These are phyloP conservation scores for Macrophomina phaseolina DNA, from an alignment of 2,329 filamentous ascomycete species.

Conservation along the genomic window DNA sequence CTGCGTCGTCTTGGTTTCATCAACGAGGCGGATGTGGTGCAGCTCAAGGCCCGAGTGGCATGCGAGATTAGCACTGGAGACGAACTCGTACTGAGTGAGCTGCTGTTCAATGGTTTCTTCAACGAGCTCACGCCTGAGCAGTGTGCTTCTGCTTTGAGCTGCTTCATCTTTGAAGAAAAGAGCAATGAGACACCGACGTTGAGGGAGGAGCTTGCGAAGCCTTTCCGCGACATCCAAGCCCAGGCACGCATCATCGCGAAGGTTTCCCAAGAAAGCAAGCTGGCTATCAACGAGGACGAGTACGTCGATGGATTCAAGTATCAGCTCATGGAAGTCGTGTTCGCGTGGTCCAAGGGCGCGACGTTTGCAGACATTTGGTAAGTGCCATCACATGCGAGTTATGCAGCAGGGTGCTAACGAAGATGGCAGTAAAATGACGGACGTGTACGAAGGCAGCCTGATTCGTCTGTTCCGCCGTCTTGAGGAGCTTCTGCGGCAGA, in stretches of 20 bases:
- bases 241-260: conserved; percentile 90
- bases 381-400: conserved; percentile 45
- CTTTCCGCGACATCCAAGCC: conserved; percentile 82
- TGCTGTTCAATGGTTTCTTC: conserved; percentile 97
- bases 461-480: conserved; percentile 95
- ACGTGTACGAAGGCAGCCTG: conserved; percentile 94
- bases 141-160: conserved; percentile 83
- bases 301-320: conserved; percentile 89
- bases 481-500: conserved; percentile 92
- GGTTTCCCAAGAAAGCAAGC: conserved; percentile 91
- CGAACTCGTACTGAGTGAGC: conserved; percentile 88
- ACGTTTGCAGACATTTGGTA: conserved; percentile 95
- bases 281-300: conserved; percentile 92
- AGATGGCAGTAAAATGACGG: conserved; percentile 87
- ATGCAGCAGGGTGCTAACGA: conserved; percentile 27
- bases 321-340: conserved; percentile 96
- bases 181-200: conserved; percentile 73
- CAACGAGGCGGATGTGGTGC: conserved; percentile 92
- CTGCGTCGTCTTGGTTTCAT: conserved; percentile 93
- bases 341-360: conserved; percentile 86
- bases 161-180: conserved; percentile 98
- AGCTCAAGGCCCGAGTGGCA: conserved; percentile 94
- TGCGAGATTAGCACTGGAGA: conserved; percentile 98
- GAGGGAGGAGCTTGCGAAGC: conserved; percentile 84
- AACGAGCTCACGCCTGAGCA: conserved; percentile 91